Conservation (phyloP, 129 eudicot genomes). For the Heracleum sosnowskyi region DNA sequence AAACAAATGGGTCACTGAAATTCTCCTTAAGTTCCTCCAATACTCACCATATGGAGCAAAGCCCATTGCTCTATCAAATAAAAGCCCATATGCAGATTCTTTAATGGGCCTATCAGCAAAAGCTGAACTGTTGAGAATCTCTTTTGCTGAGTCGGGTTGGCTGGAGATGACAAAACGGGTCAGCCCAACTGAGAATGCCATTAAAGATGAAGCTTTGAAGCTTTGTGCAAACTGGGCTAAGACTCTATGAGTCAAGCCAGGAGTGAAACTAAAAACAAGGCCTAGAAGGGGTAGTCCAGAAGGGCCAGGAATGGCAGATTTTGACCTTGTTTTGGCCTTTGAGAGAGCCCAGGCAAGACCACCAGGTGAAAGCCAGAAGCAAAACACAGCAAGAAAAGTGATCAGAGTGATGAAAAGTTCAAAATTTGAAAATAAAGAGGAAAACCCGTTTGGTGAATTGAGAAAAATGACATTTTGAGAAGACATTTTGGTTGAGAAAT, state of each 20-base stretch:
- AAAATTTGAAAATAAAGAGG: constrained; percentile 14
- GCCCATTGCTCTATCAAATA: constrained; percentile 89
- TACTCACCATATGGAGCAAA: constrained; percentile 89
- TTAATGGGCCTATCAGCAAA: constrained; percentile 88
- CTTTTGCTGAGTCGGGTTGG: constrained; percentile 67
- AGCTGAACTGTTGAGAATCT: constrained; percentile 49
- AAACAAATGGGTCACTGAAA: constrained; percentile 64
- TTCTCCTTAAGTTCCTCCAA: constrained; percentile 73
- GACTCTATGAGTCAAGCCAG: constrained; percentile 40
- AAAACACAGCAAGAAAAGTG: constrained; percentile 32
- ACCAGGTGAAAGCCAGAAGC: constrained; percentile 65
- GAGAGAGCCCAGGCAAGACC: constrained; percentile 91
- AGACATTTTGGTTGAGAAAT: constrained; percentile 21
- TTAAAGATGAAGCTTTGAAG: constrained; percentile 33
- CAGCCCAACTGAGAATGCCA: constrained; percentile 86
- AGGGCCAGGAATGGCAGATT: constrained; percentile 69
- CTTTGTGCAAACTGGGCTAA: constrained; percentile 30
- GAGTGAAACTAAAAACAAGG: constrained; percentile 35
- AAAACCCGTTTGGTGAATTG: constrained; percentile 10
- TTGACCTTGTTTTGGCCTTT: constrained; percentile 24
- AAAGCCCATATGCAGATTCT: constrained; percentile 72
- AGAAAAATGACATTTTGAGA: constrained; percentile 16
- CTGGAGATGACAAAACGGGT: constrained; percentile 69
- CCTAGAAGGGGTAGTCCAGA: constrained; percentile 67
- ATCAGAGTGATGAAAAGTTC: constrained; percentile 26